These are phyloP conservation scores for Solanum paucissectum DNA, from an alignment of 257 asterid genomes.

Conservation along the genomic window DNA sequence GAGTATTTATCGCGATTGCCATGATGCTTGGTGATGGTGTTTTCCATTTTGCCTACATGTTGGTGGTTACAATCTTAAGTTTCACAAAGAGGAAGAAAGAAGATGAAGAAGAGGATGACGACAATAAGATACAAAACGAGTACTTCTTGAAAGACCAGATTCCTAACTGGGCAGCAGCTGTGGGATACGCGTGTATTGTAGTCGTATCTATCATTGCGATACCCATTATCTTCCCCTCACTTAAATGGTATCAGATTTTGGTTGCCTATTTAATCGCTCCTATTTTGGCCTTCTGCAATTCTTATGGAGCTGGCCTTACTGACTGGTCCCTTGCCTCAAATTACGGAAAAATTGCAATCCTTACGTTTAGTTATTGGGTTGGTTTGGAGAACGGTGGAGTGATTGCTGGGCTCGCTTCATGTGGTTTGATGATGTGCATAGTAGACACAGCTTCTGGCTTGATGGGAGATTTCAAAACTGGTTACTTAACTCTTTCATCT, in stretches of 20 bases:
- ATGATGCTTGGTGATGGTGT: constrained; percentile 79
- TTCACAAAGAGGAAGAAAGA: neutral
- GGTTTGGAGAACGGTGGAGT: constrained; percentile 33
- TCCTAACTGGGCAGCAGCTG: constrained; percentile 18
- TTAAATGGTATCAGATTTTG: constrained; percentile 26
- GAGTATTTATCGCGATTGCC: constrained; percentile 56
- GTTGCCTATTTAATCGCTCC: constrained; percentile 30
- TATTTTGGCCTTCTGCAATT: constrained; percentile 32
- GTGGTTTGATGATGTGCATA: constrained; percentile 29
- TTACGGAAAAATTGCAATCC: constrained; percentile 29
- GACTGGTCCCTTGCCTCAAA: constrained; percentile 37
- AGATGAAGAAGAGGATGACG: constrained; percentile 11
- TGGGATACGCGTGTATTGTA: constrained; percentile 14
- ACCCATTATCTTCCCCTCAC: constrained; percentile 25
- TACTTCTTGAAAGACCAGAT: constrained; percentile 27
- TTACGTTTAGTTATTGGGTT: constrained; percentile 23
- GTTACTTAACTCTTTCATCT: constrained; percentile 29
- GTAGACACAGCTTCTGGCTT: constrained; percentile 24
- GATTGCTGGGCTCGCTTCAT: constrained; percentile 27
- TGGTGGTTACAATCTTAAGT: constrained; percentile 9
- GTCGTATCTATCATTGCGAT: constrained; percentile 17
- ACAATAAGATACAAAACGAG: constrained; percentile 4
- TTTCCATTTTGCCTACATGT: constrained; percentile 50
- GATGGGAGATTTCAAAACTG: constrained; percentile 36
- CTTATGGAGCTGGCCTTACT: constrained; percentile 34